A percentile compares a stretch with the other conserved stretches of the same genome.
phyloP scores from a whole-genome alignment of 2,329 filamentous ascomycete species.

The Nothophoma quercina region DNA sequence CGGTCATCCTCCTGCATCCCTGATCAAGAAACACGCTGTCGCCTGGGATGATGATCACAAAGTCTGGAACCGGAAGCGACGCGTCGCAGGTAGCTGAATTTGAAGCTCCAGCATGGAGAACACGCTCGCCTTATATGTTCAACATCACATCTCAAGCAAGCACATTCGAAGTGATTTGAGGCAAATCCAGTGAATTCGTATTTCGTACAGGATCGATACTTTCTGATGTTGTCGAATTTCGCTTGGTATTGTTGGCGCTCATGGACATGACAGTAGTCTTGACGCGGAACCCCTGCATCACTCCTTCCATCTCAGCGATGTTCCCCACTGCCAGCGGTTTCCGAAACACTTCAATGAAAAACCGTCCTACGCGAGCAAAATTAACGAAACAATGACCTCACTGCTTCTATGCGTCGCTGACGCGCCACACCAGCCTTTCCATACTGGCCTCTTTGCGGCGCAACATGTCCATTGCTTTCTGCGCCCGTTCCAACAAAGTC shows the following conservation, averaged over 20 bases:
- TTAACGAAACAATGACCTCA: slow-evolving; percentile 7
- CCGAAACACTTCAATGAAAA: slow-evolving; percentile 14
- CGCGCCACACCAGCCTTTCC: slow-evolving; percentile 53
- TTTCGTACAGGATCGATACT: neutral
- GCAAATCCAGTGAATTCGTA: neutral
- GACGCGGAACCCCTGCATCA: slow-evolving; percentile 10
- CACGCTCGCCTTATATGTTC: neutral
- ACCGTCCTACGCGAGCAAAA: neutral
- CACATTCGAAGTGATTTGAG: slow-evolving; percentile 15
- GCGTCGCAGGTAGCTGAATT: neutral
- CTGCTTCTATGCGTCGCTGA: slow-evolving; percentile 33
- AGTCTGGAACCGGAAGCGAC: neutral
- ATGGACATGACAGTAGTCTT: neutral
- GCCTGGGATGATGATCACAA: neutral
- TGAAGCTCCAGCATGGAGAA: neutral
- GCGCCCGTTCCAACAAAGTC: slow-evolving; percentile 52
- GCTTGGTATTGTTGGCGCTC: slow-evolving; percentile 1
- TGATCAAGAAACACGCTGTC: neutral
- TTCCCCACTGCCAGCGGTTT: slow-evolving; percentile 8
- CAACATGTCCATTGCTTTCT: slow-evolving; percentile 54
- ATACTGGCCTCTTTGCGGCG: slow-evolving; percentile 55
- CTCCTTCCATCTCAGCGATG: slow-evolving; percentile 10
- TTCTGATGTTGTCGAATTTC: neutral
- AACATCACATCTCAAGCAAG: neutral
- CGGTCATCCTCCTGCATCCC: neutral